A percentile compares a stretch with the other conserved stretches of the same genome.
Evolutionary conservation across 108 stramenopile genomes (phyloP).

Genomic region (Hondaea fermentalgiana): DNA sequence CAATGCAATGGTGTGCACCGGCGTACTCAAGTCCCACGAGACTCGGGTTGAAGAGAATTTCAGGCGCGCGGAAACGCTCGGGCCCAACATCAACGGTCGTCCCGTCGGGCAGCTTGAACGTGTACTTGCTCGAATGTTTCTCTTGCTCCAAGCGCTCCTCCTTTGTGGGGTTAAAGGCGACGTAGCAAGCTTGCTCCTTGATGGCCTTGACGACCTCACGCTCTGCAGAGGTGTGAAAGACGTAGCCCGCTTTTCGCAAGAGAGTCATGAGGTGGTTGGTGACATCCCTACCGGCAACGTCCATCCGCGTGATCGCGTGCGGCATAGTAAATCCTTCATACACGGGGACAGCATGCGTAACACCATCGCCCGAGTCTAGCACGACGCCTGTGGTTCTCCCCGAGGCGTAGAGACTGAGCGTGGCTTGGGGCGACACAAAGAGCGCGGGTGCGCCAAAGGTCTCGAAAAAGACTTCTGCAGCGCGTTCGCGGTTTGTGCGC

Average conservation of each 20-base stretch:
- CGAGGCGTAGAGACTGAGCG: constrained; percentile 83
- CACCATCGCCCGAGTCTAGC: constrained; percentile 91
- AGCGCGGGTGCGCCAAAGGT: constrained; percentile 76
- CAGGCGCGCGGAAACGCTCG: constrained; percentile 80
- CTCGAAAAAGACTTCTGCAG: constrained; percentile 89
- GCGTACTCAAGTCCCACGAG: constrained; percentile 78
- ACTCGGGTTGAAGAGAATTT: constrained; percentile 82
- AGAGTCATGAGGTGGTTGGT: constrained; percentile 78
- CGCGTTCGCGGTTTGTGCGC: constrained; percentile 69
- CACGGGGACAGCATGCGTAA: constrained; percentile 89
- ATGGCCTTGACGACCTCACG: constrained; percentile 74
- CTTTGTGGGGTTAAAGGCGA: constrained; percentile 53
- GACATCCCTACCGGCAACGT: constrained; percentile 88
- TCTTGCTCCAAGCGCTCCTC: constrained; percentile 34
- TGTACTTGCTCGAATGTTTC: constrained; percentile 44
- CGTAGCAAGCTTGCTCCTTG: constrained; percentile 84
- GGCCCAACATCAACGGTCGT: constrained; percentile 61
- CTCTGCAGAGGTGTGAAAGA: constrained; percentile 83
- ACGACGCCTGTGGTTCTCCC: constrained; percentile 93
- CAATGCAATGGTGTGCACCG: constrained; percentile 69
- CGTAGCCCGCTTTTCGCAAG: constrained; percentile 68
- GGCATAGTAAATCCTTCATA: constrained; percentile 93
- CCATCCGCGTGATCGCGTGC: constrained; percentile 78
- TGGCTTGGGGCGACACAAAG: constrained; percentile 79
- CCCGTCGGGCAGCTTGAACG: constrained; percentile 81